Percentiles rank a stretch among this genome's conserved stretches.
These are phyloP conservation scores for Thielaviopsis cerberus DNA, from an alignment of 2,329 filamentous ascomycete species.

Conservation along the genomic window DNA sequence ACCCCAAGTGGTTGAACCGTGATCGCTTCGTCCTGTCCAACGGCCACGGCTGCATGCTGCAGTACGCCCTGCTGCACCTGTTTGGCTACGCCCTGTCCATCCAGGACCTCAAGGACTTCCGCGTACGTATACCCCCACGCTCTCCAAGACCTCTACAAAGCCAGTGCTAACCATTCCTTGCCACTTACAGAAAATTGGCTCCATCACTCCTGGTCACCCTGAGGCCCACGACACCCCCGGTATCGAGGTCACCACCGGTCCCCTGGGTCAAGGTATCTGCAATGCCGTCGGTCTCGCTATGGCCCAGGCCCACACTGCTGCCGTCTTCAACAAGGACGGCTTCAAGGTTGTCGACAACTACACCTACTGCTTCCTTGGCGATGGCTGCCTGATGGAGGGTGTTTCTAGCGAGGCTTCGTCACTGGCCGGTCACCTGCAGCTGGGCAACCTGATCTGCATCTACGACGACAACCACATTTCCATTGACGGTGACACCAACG, in stretches of 20 bases:
- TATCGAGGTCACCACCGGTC: constrained; percentile 93
- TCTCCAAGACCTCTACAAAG: not conserved
- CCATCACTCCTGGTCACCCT: constrained; percentile 86
- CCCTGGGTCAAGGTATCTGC: constrained; percentile 89
- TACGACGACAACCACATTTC: constrained; percentile 99
- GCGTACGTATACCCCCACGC: constrained; percentile 40
- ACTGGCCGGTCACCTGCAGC: constrained; percentile 84
- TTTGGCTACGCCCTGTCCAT: constrained; percentile 77
- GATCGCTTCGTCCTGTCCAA: constrained; percentile 98
- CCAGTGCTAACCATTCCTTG: not conserved
- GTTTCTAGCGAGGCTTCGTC: constrained; percentile 84
- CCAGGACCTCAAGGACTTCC: constrained; percentile 90
- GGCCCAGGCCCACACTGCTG: constrained; percentile 79
- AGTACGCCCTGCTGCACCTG: constrained; percentile 93
- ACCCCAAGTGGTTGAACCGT: constrained; percentile 89
- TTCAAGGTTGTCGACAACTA: constrained; percentile 88
- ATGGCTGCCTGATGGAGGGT: constrained; percentile 98
- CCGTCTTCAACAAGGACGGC: constrained; percentile 88
- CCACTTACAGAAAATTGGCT: constrained; percentile 29
- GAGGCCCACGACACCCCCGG: constrained; percentile 93
- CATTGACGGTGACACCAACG: constrained; percentile 86
- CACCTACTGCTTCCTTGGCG: constrained; percentile 92
- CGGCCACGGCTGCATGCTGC: constrained; percentile 98
- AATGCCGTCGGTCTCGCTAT: constrained; percentile 97
- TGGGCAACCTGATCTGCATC: constrained; percentile 90